Conservation (phyloP, 306 rosid genomes). For the Vigna unguiculata region DNA sequence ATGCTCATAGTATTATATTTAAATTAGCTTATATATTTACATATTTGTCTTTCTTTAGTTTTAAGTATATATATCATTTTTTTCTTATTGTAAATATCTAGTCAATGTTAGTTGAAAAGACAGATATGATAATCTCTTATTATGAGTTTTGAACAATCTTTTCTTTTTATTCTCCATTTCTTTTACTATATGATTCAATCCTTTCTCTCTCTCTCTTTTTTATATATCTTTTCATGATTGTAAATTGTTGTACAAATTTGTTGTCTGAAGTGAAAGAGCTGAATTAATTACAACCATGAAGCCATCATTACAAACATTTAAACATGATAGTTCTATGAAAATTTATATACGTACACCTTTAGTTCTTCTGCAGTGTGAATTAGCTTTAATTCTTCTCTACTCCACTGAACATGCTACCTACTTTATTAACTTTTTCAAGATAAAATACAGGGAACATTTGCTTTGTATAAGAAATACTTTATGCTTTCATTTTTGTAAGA, state of each 20-base stretch:
- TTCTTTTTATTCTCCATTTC: background rate
- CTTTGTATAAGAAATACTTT: background rate
- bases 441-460: background rate
- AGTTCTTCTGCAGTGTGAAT: background rate
- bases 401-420: background rate
- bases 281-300: background rate
- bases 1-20: too few species aligned
- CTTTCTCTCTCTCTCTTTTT: background rate
- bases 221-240: background rate
- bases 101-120: background rate
- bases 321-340: background rate
- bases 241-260: background rate
- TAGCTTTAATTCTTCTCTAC: background rate
- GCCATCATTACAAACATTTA: background rate
- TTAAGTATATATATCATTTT: too few species aligned
- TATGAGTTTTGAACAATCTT: too few species aligned
- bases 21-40: too few species aligned
- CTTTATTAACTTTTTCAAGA: conserved; percentile 4
- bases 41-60: too few species aligned
- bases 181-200: background rate
- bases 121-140: background rate
- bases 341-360: background rate
- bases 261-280: background rate
- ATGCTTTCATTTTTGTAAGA: background rate
- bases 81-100: too few species aligned